These are phyloP conservation scores for Marchantia paleacea DNA, from an alignment of 225 moss, liverwort and hornwort genomes.

Conservation along the genomic window DNA sequence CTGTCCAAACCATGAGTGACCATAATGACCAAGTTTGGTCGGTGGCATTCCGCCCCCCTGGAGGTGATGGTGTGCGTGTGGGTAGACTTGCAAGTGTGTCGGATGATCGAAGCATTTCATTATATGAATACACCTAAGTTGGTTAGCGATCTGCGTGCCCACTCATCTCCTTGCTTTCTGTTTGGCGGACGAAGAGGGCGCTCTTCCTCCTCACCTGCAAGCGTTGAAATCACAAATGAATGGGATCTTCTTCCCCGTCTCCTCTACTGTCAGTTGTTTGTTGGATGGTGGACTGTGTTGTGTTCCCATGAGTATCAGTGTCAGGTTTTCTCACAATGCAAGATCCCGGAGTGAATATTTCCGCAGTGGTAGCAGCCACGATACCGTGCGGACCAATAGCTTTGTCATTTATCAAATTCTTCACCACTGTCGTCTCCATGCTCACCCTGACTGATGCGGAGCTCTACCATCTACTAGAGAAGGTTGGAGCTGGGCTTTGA, in stretches of 20 bases:
- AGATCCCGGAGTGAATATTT: too few relatives aligned
- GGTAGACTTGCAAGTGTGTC: slow-evolving; percentile 93
- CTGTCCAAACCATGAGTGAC: slow-evolving; percentile 85
- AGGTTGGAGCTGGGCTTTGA: too few relatives aligned
- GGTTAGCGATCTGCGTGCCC: background rate
- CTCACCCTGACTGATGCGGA: too few relatives aligned
- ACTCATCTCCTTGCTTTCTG: background rate
- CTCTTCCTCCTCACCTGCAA: background rate
- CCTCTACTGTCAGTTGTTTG: background rate
- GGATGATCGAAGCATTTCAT: slow-evolving; percentile 82
- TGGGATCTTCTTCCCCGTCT: background rate
- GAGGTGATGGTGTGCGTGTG: slow-evolving; percentile 57
- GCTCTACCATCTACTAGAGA: too few relatives aligned
- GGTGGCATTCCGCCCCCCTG: slow-evolving; percentile 76
- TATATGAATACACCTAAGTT: slow-evolving; percentile 83
- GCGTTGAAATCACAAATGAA: background rate
- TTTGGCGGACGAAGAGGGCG: slow-evolving; percentile 8
- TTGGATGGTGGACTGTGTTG: too few relatives aligned
- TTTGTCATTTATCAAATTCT: too few relatives aligned
- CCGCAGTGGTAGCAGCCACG: too few relatives aligned
- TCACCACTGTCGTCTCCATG: too few relatives aligned
- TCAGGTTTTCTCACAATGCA: too few relatives aligned
- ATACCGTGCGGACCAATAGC: too few relatives aligned
- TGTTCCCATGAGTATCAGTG: too few relatives aligned
- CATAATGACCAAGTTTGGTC: slow-evolving; percentile 96